Conservation (phyloP, 148 eudicot genomes). For the Vaccinium vitisidaea region DNA sequence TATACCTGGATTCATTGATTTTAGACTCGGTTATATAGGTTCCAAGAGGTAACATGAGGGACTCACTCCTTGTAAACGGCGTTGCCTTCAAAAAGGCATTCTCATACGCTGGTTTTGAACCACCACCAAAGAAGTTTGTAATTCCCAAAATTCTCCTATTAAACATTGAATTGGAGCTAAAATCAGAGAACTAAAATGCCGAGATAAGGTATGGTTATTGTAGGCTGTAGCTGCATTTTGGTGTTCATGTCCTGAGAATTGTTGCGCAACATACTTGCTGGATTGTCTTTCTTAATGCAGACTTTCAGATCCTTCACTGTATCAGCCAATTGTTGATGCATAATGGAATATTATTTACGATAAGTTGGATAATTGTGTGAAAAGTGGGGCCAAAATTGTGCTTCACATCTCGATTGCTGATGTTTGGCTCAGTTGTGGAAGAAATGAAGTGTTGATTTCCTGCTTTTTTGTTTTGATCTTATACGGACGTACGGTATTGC, state of each 20-base stretch:
- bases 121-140: conserved; percentile 82
- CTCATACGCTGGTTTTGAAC: conserved; percentile 98
- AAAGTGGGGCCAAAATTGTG: conserved; percentile 96
- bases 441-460: no score
- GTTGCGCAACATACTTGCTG: background rate
- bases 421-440: background rate
- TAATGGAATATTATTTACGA: conserved; percentile 98
- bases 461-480: no score
- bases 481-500: no score
- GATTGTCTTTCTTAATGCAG: conserved; percentile 27
- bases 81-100: conserved; percentile 98
- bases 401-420: conserved; percentile 97
- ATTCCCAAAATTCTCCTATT: conserved; percentile 83
- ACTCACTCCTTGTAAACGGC: conserved; percentile 88
- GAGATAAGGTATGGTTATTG: conserved; percentile 64
- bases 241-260: background rate
- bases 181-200: conserved; percentile 98
- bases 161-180: conserved; percentile 90
- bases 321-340: conserved; percentile 97
- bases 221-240: background rate
- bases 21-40: conserved; percentile 49
- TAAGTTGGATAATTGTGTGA: conserved; percentile 91
- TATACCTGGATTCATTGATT: background rate
- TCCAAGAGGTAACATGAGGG: conserved; percentile 95
- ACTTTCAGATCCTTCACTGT: conserved; percentile 87